Percentiles rank a stretch among this genome's conserved stretches.
phyloP scores from a whole-genome alignment of 495 filamentous ascomycete species.

The Hyaloscypha bicolor region DNA sequence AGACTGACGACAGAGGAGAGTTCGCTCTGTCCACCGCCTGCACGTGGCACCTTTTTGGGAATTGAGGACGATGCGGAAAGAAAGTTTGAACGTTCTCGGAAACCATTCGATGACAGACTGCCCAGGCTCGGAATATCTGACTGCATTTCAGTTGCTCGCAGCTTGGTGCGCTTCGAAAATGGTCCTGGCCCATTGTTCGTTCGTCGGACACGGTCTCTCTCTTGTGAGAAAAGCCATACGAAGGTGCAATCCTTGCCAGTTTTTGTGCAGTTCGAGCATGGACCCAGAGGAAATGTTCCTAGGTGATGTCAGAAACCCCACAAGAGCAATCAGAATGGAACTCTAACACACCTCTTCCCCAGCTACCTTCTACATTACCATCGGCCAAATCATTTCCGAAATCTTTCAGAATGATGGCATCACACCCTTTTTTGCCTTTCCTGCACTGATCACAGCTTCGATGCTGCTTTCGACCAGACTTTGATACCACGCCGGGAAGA shows the following conservation, averaged over 20 bases:
- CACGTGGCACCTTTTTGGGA: background rate
- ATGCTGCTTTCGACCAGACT: slow-evolving; percentile 33
- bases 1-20: slow-evolving; percentile 6
- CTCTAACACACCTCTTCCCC: slow-evolving; percentile 4
- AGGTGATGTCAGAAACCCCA: slow-evolving; percentile 3
- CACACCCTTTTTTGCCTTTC: slow-evolving; percentile 48
- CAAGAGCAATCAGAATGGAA: slow-evolving; percentile 2
- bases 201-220: slow-evolving; percentile 9
- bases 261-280: slow-evolving; percentile 37
- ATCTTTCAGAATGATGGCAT: slow-evolving; percentile 22
- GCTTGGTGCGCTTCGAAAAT: slow-evolving; percentile 4
- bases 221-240: slow-evolving; percentile 32
- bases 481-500: slow-evolving; percentile 9
- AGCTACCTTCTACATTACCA: background rate
- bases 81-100: slow-evolving; percentile 27
- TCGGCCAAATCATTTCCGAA: background rate
- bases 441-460: slow-evolving; percentile 49
- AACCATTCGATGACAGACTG: slow-evolving; percentile 16
- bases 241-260: slow-evolving; percentile 40
- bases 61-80: slow-evolving; percentile 1
- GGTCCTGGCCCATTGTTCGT: slow-evolving; percentile 1
- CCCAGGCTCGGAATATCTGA: slow-evolving; percentile 5
- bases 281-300: slow-evolving; percentile 15
- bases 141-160: slow-evolving; percentile 13
- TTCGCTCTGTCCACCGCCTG: slow-evolving; percentile 6